Evolutionary conservation across 2,329 filamentous ascomycete species (phyloP).

Genomic region (Trichophyton schoenleinii): DNA sequence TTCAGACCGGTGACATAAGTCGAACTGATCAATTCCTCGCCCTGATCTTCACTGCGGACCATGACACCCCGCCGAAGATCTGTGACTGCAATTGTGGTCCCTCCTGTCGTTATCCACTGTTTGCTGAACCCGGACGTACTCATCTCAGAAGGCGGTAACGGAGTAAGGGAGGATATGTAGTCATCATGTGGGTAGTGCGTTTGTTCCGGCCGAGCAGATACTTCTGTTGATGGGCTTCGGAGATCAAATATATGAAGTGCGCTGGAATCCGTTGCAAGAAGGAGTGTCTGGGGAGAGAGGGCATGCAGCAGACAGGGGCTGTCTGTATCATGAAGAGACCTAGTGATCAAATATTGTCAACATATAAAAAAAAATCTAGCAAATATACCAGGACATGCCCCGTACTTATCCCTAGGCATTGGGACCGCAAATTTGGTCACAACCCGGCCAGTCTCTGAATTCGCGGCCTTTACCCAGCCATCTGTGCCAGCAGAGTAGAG

Average conservation of each 20-base stretch:
- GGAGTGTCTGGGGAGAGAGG: constrained; percentile 74
- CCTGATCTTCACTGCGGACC: constrained; percentile 84
- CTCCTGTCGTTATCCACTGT: constrained; percentile 89
- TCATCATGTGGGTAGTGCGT: constrained; percentile 82
- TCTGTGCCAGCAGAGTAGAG: constrained; percentile 50
- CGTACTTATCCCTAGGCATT: constrained; percentile 29
- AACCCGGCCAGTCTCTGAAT: constrained; percentile 51
- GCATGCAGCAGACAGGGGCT: constrained; percentile 69
- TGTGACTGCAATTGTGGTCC: constrained; percentile 78
- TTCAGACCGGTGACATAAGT: constrained; percentile 65
- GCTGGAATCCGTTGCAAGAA: constrained; percentile 82
- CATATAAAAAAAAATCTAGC: neutral
- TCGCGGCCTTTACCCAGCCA: constrained; percentile 50
- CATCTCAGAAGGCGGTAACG: constrained; percentile 64
- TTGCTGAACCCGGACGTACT: constrained; percentile 84
- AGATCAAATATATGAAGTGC: constrained; percentile 81
- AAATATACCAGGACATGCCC: constrained; percentile 2
- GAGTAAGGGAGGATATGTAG: constrained; percentile 78
- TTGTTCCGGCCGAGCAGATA: constrained; percentile 56
- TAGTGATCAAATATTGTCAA: neutral
- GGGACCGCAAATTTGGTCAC: constrained; percentile 73
- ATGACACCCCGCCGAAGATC: constrained; percentile 78
- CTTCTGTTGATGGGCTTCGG: constrained; percentile 44
- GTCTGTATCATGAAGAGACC: constrained; percentile 39
- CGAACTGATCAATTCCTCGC: constrained; percentile 79